These are phyloP conservation scores for Raffaelea albimanens DNA, from an alignment of 2,329 filamentous ascomycete species.

Conservation along the genomic window DNA sequence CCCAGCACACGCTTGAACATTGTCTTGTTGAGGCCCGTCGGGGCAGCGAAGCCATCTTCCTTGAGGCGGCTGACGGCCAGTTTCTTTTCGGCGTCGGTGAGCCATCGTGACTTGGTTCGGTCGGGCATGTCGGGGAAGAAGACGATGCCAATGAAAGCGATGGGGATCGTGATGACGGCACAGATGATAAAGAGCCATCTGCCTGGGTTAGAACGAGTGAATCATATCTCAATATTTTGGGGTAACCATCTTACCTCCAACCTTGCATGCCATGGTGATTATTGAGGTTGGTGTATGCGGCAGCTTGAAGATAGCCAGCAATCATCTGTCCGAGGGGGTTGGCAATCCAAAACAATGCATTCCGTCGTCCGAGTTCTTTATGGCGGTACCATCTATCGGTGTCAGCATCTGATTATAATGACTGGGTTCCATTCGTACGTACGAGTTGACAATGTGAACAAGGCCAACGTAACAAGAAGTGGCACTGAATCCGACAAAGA, in stretches of 20 bases:
- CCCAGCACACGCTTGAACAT: constrained; percentile 32
- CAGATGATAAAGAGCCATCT: constrained; percentile 46
- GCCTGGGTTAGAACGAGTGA: background rate
- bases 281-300: constrained; percentile 42
- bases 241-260: constrained; percentile 26
- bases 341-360: constrained; percentile 51
- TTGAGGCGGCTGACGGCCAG: constrained; percentile 24
- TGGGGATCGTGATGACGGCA: constrained; percentile 43
- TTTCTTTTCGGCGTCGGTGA: constrained; percentile 23
- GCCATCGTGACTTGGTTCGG: constrained; percentile 25
- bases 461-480: constrained; percentile 43
- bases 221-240: too few species aligned
- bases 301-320: constrained; percentile 35
- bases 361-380: constrained; percentile 50
- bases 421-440: background rate
- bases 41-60: constrained; percentile 19
- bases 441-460: constrained; percentile 31
- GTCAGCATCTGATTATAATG: background rate
- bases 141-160: constrained; percentile 39
- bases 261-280: constrained; percentile 37
- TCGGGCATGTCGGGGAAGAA: constrained; percentile 30
- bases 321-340: constrained; percentile 24
- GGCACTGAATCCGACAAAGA: constrained; percentile 44
- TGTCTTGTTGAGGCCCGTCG: constrained; percentile 28
- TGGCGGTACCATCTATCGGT: constrained; percentile 44